Evolutionary conservation across 768 basidiomycete species (phyloP).

Genomic region (Sutorius australiensis): DNA sequence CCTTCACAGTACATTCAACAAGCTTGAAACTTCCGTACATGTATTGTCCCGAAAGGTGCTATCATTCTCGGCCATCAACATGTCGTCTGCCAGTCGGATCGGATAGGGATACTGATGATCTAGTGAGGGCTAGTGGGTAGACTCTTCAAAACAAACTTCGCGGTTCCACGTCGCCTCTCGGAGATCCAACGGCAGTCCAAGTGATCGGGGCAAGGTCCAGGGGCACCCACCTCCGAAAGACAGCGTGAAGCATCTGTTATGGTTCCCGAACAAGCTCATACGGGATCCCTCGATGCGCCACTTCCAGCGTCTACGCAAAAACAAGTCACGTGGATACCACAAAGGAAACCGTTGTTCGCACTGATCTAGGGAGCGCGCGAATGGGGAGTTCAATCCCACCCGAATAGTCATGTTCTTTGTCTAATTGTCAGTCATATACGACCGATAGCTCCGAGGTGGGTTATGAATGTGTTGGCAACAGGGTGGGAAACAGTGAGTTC

Average conservation of each 20-base stretch:
- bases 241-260: background rate
- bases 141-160: background rate
- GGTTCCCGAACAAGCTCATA: background rate
- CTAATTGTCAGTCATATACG: background rate
- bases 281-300: background rate
- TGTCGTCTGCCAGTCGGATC: background rate
- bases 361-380: too few species aligned
- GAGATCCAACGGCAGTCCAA: background rate
- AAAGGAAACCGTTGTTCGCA: background rate
- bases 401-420: too few species aligned
- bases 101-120: background rate
- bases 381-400: too few species aligned
- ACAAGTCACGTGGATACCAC: background rate
- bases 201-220: background rate
- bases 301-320: background rate
- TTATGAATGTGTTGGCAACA: conserved; percentile 5
- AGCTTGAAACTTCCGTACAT: background rate
- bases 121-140: background rate
- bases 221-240: background rate
- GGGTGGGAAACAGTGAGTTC: background rate
- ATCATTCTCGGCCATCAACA: background rate
- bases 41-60: background rate
- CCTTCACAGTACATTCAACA: background rate
- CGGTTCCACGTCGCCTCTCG: background rate
- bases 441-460: conserved; percentile 6